Base-by-base conservation (phyloP, 139 green algal species). In the Coccomyxa sp. region DNA sequence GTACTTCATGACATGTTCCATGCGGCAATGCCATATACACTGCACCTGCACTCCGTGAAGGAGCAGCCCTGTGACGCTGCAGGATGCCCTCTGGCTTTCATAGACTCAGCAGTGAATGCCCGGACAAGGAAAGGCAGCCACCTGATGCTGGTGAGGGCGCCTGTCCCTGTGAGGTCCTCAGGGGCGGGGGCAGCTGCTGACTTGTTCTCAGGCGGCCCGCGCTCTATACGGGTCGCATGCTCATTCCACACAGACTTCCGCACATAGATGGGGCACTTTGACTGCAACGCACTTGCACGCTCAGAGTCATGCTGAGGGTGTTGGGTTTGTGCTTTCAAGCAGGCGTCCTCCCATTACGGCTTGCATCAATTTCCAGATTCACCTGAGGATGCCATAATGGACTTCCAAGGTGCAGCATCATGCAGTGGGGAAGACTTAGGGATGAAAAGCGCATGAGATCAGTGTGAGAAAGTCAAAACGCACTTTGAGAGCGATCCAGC, bases 401-500 rank as follows among this genome's bases (percentile, higher is more conserved):
- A n/a, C n/a, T n/a, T n/a, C n/a, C n/a, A n/a, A n/a, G n/a, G n/a
- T n/a, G n/a, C n/a, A n/a, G n/a, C n/a, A n/a, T n/a, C n/a, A n/a
- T n/a, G n/a, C n/a, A n/a, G n/a, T n/a, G n/a, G n/a, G 44, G 44
- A 16, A 58, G 44, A 29, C 12, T 58, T 16, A 58, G 44, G 14
- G 44, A 16, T 29, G 44, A 29, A 29, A 16, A 29, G 44, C 44
- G 12, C 44, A 16, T 58, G 44, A 58, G 14, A 58, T 16, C 44
- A 29, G 16, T 58, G 16, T 58, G 12, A 29, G 12, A 58, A 16
- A 58, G 44, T 16, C 16, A 16, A n/a, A n/a, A n/a, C n/a, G n/a
- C n/a, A 91, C 89, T 85, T 89, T 88, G 69, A 93, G 77, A 12
- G 86, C 84, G 55, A 95, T 82, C 83, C 86, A 94, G 34, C 82